Evolutionary conservation across 257 asterid species (phyloP).

Genomic region (Solanum appendiculatum): DNA sequence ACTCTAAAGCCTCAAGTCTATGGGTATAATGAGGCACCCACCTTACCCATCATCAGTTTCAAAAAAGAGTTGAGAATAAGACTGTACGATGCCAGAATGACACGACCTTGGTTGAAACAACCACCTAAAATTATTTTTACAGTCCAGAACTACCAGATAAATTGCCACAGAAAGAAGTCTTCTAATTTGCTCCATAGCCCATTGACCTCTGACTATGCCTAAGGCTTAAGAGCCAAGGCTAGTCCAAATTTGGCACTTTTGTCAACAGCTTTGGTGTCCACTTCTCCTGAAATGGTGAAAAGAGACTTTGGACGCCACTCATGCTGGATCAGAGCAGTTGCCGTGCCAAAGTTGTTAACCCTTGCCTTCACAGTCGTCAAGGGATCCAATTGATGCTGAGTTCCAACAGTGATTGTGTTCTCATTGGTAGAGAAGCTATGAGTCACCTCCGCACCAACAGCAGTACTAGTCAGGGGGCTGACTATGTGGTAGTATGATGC

Average conservation of each 20-base stretch:
- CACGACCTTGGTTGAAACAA: not conserved
- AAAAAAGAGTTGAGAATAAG: not conserved
- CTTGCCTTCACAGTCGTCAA: not conserved
- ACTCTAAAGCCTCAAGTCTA: not conserved
- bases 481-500: constrained; percentile 1
- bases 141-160: not conserved
- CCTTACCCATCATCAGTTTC: not conserved
- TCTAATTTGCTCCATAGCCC: not conserved
- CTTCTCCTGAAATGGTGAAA: not conserved
- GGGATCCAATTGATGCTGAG: constrained; percentile 3
- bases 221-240: constrained; percentile 1
- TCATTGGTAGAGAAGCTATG: not conserved
- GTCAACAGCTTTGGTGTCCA: not conserved
- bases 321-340: not conserved
- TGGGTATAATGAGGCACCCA: not conserved
- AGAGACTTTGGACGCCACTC: constrained; percentile 5
- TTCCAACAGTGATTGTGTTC: not conserved
- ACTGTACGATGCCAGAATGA: not conserved
- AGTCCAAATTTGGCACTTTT: not conserved
- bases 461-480: not conserved
- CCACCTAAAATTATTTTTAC: not conserved
- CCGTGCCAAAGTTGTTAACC: not conserved
- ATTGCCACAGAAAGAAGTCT: not conserved
- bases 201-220: not conserved
- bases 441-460: not conserved